A percentile compares a stretch with the other conserved stretches of the same genome.
These are phyloP conservation scores for Arabidopsis hybrid DNA, from an alignment of 441 rosid genomes.

Conservation along the genomic window DNA sequence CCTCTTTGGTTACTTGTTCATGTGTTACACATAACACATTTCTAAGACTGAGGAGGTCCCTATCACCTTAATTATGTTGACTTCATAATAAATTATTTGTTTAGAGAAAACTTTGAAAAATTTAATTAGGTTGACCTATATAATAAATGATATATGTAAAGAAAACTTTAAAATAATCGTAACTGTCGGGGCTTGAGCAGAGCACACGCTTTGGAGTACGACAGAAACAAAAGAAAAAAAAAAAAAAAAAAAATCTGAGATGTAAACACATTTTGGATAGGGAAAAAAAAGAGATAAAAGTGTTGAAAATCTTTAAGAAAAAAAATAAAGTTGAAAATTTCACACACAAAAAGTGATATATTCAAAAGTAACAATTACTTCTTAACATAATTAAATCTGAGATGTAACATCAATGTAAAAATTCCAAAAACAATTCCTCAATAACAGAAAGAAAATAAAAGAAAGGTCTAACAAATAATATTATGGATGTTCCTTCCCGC, in stretches of 20 bases:
- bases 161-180: background rate
- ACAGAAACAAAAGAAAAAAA: too few relatives aligned
- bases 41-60: too few relatives aligned
- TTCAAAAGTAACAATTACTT: background rate
- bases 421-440: background rate
- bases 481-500: slow-evolving; percentile 9
- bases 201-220: background rate
- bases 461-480: background rate
- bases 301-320: too few relatives aligned
- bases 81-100: background rate
- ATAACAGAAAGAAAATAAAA: background rate
- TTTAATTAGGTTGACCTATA: too few relatives aligned
- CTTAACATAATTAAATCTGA: background rate
- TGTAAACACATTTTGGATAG: too few relatives aligned
- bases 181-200: background rate
- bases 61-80: background rate
- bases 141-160: too few relatives aligned
- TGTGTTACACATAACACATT: too few relatives aligned
- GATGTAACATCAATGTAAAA: background rate
- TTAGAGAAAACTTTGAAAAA: background rate
- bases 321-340: too few relatives aligned
- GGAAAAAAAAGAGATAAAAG: too few relatives aligned
- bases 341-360: background rate
- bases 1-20: too few relatives aligned
- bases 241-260: too few relatives aligned